These are phyloP conservation scores for Xylaria sp. DNA, from an alignment of 2,329 filamentous ascomycete species.

Conservation along the genomic window DNA sequence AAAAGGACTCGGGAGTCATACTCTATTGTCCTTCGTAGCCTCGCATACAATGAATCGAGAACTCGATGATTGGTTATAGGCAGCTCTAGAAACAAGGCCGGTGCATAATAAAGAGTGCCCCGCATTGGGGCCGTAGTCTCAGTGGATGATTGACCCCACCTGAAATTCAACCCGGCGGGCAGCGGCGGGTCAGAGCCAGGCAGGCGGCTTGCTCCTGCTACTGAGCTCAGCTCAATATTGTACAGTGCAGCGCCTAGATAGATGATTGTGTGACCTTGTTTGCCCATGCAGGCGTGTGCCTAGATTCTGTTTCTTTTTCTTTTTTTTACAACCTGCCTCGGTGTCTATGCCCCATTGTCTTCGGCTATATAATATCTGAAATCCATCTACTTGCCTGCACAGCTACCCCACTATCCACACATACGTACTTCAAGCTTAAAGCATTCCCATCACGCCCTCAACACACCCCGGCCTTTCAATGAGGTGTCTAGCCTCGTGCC, in stretches of 20 bases:
- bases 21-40: not conserved
- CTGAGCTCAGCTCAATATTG: constrained; percentile 19
- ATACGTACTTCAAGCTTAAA: not conserved
- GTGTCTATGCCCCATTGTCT: not conserved
- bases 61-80: not conserved
- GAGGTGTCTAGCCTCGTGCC: constrained; percentile 28
- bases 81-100: not conserved
- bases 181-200: not conserved
- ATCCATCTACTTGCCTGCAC: not conserved
- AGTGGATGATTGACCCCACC: not conserved
- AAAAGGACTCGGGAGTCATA: not conserved
- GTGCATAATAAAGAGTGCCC: not conserved
- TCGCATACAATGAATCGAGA: not conserved
- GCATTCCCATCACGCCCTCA: constrained; percentile 5
- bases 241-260: not conserved
- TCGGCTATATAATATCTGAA: not conserved
- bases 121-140: not conserved
- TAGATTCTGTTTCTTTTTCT: not conserved
- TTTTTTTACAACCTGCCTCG: not conserved
- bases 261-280: constrained; percentile 4
- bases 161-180: not conserved
- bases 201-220: not conserved
- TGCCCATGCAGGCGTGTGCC: constrained; percentile 1
- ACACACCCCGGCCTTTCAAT: constrained; percentile 20
- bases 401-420: too few species aligned